phyloP scores from a whole-genome alignment of 2,329 filamentous ascomycete species.

The Apiospora malaysiana region DNA sequence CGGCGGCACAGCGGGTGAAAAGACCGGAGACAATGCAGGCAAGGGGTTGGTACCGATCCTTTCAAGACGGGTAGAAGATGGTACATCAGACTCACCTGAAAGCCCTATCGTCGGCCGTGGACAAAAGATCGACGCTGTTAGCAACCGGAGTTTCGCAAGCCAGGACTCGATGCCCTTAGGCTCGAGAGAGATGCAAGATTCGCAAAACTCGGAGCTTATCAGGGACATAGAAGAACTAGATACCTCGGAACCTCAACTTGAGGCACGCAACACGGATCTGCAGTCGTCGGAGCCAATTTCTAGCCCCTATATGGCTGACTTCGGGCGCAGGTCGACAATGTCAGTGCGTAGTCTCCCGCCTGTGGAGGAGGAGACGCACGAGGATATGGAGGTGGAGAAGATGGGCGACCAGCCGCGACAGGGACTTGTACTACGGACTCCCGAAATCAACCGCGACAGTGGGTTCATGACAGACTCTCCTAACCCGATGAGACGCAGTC shows the following conservation, averaged over 20 bases:
- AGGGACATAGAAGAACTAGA: slow-evolving; percentile 36
- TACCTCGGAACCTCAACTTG: slow-evolving; percentile 34
- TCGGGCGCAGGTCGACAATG: slow-evolving; percentile 47
- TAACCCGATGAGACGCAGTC: slow-evolving; percentile 43
- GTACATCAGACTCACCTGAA: slow-evolving; percentile 22
- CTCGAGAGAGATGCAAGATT: background rate
- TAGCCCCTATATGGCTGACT: slow-evolving; percentile 42
- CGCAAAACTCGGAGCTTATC: slow-evolving; percentile 32
- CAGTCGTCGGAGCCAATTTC: background rate
- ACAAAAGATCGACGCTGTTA: slow-evolving; percentile 10
- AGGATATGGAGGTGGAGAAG: slow-evolving; percentile 47
- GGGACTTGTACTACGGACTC: slow-evolving; percentile 30
- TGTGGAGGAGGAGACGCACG: slow-evolving; percentile 57
- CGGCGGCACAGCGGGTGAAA: slow-evolving; percentile 36
- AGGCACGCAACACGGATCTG: background rate
- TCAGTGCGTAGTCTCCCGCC: slow-evolving; percentile 51
- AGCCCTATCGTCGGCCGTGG: slow-evolving; percentile 25
- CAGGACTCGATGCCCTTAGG: background rate
- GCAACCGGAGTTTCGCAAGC: background rate
- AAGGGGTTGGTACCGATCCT: slow-evolving; percentile 25
- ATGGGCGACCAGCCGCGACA: slow-evolving; percentile 7
- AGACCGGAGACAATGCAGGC: slow-evolving; percentile 34
- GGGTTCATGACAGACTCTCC: slow-evolving; percentile 55
- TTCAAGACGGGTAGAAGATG: slow-evolving; percentile 23
- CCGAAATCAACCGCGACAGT: slow-evolving; percentile 55